Conservation (phyloP, 1,284 basidiomycete species). For the Ceraceosorus guamensis region DNA sequence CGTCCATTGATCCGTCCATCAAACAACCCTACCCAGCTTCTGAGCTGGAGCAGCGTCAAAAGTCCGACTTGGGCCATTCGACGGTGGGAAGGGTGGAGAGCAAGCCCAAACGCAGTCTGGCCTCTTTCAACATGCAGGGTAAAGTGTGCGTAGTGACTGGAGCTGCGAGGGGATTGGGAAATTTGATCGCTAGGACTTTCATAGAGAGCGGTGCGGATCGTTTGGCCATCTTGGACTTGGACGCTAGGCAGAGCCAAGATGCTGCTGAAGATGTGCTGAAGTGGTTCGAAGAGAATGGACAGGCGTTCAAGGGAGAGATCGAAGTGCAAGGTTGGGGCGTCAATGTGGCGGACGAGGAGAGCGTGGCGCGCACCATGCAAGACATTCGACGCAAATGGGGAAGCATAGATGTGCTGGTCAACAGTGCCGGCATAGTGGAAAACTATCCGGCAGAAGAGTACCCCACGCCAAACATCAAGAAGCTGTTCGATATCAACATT, state of each 20-base stretch:
- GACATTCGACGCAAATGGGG: conserved; percentile 59
- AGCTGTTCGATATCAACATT: conserved; percentile 82
- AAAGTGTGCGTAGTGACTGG: conserved; percentile 92
- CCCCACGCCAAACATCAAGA: conserved; percentile 51
- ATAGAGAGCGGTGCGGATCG: conserved; percentile 77
- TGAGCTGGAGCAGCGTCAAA: too few species aligned
- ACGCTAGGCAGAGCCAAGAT: conserved; percentile 62
- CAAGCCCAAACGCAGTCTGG: too few species aligned
- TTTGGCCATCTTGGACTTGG: conserved; percentile 77
- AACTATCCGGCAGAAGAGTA: conserved; percentile 84
- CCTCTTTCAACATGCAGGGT: conserved; percentile 19
- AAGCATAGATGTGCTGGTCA: conserved; percentile 59
- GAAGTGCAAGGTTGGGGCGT: conserved; percentile 72
- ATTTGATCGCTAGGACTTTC: conserved; percentile 60
- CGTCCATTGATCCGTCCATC: too few species aligned
- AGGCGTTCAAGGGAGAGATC: conserved; percentile 59
- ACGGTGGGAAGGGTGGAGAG: too few species aligned
- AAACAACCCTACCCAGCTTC: too few species aligned
- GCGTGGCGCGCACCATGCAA: conserved; percentile 21
- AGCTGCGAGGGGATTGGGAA: conserved; percentile 65
- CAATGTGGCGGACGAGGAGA: conserved; percentile 73
- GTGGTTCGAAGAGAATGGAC: conserved; percentile 58
- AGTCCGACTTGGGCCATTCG: too few species aligned
- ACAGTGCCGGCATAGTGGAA: conserved; percentile 68
- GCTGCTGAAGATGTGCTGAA: conserved; percentile 69